These are phyloP conservation scores for Neostapfia colusana DNA, from an alignment of 176 grass and related monocot genomes.

Conservation along the genomic window DNA sequence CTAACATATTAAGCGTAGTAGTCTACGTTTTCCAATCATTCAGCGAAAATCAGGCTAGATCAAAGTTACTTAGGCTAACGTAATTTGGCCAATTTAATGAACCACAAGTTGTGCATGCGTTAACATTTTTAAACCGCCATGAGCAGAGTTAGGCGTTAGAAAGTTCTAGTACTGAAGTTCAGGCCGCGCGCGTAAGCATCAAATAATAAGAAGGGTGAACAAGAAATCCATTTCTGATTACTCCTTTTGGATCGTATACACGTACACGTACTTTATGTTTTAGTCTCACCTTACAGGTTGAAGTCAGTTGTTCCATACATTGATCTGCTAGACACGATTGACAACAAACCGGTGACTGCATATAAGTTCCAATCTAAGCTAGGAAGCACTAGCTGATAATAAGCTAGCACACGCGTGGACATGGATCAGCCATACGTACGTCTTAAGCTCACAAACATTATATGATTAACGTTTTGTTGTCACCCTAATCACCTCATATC, in stretches of 20 bases:
- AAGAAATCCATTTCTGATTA: background rate
- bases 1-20: background rate
- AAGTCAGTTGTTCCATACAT: background rate
- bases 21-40: background rate
- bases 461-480: conserved; percentile 6
- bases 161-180: background rate
- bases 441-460: background rate
- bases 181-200: background rate
- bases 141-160: too few species aligned
- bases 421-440: conserved; percentile 24
- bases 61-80: background rate
- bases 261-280: background rate
- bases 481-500: conserved; percentile 16
- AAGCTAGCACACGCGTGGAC: conserved; percentile 34
- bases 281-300: background rate
- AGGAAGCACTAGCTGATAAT: background rate
- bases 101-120: background rate
- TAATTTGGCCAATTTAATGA: background rate
- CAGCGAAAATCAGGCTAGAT: background rate
- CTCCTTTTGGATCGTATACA: background rate
- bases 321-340: background rate
- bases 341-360: background rate
- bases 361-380: background rate
- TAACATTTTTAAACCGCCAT: background rate
- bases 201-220: background rate